Conservation (phyloP, 2,329 filamentous ascomycete species). For the Fulvia fulva region DNA sequence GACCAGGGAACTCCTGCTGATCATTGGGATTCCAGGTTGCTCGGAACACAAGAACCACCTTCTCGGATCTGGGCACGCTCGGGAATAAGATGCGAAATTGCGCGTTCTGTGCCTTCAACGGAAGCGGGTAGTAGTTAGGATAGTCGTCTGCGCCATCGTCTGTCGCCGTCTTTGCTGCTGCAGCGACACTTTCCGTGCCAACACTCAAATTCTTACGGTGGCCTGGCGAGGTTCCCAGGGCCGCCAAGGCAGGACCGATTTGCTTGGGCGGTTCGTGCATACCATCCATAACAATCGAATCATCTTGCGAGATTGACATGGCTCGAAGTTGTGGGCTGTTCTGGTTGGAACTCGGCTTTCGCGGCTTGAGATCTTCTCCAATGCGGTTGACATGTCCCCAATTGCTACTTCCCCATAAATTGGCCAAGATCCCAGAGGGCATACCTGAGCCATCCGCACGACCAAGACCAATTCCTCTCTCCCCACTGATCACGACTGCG, state of each 20-base stretch:
- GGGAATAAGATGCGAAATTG: slow-evolving; percentile 93
- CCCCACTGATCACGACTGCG: slow-evolving; percentile 75
- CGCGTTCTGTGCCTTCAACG: slow-evolving; percentile 71
- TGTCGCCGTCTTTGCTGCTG: slow-evolving; percentile 13
- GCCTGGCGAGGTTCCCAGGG: slow-evolving; percentile 6
- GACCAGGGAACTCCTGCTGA: slow-evolving; percentile 72
- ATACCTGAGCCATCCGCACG: slow-evolving; percentile 65
- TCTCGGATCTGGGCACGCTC: slow-evolving; percentile 69
- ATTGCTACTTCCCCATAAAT: slow-evolving; percentile 86
- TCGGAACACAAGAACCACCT: slow-evolving; percentile 85
- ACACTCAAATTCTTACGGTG: slow-evolving; percentile 33
- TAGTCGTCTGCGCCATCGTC: slow-evolving; percentile 52
- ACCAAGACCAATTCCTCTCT: slow-evolving; percentile 60
- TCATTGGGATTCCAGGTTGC: slow-evolving; percentile 81
- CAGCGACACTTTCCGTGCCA: slow-evolving; percentile 8
- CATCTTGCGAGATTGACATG: slow-evolving; percentile 26
- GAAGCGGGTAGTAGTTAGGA: slow-evolving; percentile 72
- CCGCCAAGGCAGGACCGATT: slow-evolving; percentile 6
- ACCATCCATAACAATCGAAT: slow-evolving; percentile 31
- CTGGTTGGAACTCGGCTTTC: slow-evolving; percentile 18
- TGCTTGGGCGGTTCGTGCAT: slow-evolving; percentile 16
- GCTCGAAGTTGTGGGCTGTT: slow-evolving; percentile 14
- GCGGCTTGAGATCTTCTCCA: slow-evolving; percentile 47
- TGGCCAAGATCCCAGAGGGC: slow-evolving; percentile 83
- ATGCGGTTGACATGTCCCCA: slow-evolving; percentile 68